These are phyloP conservation scores for Penicillium sumatraense DNA, from an alignment of 2,329 filamentous ascomycete species.

Conservation along the genomic window DNA sequence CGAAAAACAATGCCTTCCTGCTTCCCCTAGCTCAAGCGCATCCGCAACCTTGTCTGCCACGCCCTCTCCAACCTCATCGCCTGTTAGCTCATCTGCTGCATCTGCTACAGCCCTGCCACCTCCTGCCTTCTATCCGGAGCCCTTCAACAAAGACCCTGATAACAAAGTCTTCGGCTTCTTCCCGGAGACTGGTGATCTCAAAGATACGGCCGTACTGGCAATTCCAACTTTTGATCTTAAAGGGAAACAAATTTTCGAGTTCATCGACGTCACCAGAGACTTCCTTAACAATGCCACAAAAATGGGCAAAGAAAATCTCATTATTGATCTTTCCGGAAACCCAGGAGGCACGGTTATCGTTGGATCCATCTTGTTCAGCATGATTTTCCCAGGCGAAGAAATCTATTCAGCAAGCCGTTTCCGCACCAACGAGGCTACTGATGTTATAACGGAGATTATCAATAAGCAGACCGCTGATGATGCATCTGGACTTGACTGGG, in stretches of 20 bases:
- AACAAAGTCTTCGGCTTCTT: conserved; percentile 49
- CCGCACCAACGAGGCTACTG: conserved; percentile 1
- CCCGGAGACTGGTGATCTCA: conserved; percentile 42
- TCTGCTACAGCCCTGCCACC: background rate
- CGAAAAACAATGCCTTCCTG: no score
- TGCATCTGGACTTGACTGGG: background rate
- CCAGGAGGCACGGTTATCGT: background rate
- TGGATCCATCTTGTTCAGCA: background rate
- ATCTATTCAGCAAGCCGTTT: conserved; percentile 5
- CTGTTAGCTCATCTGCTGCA: background rate
- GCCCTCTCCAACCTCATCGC: background rate
- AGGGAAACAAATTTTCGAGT: background rate
- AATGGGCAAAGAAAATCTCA: conserved; percentile 59
- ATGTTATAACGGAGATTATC: background rate
- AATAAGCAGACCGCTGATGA: background rate
- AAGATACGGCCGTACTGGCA: conserved; percentile 50
- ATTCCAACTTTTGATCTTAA: conserved; percentile 17
- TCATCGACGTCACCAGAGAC: conserved; percentile 11
- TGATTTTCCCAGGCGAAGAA: conserved; percentile 7
- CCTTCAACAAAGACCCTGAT: conserved; percentile 14
- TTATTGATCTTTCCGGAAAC: conserved; percentile 67
- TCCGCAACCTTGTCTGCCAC: background rate
- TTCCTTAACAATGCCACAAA: conserved; percentile 25
- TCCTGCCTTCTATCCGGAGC: conserved; percentile 12
- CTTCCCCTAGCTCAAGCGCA: background rate